phyloP scores from a whole-genome alignment of 2,329 filamentous ascomycete species.

The Colletotrichum graminicola region DNA sequence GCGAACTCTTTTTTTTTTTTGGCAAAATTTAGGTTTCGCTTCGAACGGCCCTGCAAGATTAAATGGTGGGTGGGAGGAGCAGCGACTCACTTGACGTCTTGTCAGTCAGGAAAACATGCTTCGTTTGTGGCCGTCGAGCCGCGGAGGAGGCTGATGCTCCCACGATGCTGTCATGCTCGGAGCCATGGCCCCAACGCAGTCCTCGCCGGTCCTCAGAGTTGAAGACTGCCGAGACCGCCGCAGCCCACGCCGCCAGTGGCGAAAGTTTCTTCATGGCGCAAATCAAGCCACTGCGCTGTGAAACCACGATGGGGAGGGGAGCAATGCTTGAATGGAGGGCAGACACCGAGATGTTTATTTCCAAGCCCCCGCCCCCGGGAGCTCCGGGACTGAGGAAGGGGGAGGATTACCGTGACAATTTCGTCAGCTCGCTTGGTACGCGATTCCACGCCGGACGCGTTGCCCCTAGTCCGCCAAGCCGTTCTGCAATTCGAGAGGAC shows the following conservation, averaged over 20 bases:
- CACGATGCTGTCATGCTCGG: background rate
- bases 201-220: background rate
- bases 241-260: background rate
- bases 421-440: background rate
- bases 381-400: background rate
- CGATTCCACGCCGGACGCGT: background rate
- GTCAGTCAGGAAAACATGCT: background rate
- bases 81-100: background rate
- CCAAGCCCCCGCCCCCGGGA: background rate
- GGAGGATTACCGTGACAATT: background rate
- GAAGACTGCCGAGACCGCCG: background rate
- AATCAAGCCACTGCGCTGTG: background rate
- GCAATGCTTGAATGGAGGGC: background rate
- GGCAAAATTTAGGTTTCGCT: background rate
- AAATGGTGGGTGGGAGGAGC: background rate
- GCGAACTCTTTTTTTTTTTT: slow-evolving; percentile 62
- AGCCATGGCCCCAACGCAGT: background rate
- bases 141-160: background rate
- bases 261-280: background rate
- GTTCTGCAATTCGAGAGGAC: background rate
- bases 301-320: no score
- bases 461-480: background rate
- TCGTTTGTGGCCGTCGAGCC: background rate
- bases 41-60: background rate
- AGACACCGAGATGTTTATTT: no score